Percentiles rank a stretch among this genome's conserved stretches.
phyloP scores from a whole-genome alignment of 139 green algal genomes.

The Coelastrella sp. region DNA sequence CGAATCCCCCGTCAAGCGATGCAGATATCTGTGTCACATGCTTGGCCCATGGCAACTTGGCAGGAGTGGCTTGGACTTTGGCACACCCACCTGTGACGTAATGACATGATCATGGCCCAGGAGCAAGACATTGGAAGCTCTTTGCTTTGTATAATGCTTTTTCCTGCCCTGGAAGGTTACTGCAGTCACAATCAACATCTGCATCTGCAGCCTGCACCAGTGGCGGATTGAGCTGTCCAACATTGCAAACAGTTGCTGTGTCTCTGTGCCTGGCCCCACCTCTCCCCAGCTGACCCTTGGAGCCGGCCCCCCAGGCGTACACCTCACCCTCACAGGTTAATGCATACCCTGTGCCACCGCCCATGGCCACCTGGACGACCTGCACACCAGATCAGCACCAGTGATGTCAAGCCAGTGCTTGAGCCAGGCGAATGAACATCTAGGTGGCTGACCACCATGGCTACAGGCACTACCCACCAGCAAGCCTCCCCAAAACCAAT shows the following conservation, averaged over 20 bases:
- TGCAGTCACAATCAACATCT: no score
- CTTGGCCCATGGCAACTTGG: slow-evolving; percentile 34
- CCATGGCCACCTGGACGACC: slow-evolving; percentile 27
- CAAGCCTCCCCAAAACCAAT: no score
- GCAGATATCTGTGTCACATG: neutral
- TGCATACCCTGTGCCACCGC: slow-evolving; percentile 25
- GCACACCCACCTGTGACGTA: slow-evolving; percentile 10
- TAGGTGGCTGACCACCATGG: no score
- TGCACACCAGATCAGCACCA: neutral
- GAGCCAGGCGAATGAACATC: no score
- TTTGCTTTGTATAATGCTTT: no score
- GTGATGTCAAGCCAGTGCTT: neutral
- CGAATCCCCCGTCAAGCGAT: slow-evolving; percentile 8
- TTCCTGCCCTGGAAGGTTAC: no score
- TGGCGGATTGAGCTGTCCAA: no score
- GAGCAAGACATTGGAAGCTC: no score
- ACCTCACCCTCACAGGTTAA: slow-evolving; percentile 27
- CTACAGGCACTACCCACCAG: no score
- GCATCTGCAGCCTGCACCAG: no score
- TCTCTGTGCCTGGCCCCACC: neutral
- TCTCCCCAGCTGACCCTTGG: slow-evolving; percentile 35
- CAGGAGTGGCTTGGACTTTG: slow-evolving; percentile 20
- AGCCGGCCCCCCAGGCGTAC: slow-evolving; percentile 23
- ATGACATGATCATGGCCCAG: no score
- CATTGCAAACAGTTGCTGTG: no score